These are phyloP conservation scores for Nicotiana undulata DNA, from an alignment of 257 asterid species.

Conservation along the genomic window DNA sequence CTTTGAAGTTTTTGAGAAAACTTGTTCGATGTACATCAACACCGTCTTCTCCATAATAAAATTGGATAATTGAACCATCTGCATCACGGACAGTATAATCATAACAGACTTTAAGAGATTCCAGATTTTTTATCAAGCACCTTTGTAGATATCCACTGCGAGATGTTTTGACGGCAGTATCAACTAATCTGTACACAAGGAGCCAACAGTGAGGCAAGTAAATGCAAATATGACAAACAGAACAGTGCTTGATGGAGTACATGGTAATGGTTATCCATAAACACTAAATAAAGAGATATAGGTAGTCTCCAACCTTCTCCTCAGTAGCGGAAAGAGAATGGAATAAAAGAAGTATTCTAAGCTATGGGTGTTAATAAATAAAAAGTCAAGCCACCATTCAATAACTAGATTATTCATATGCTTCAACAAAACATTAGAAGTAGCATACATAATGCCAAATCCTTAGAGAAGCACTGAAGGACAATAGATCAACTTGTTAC, in stretches of 20 bases:
- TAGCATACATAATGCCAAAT: background rate
- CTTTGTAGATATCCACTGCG: slow-evolving; percentile 98
- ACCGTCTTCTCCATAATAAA: slow-evolving; percentile 94
- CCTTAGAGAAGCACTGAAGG: background rate
- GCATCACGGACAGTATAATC: slow-evolving; percentile 96
- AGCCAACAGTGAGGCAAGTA: slow-evolving; percentile 13
- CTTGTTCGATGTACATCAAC: slow-evolving; percentile 85
- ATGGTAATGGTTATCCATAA: background rate
- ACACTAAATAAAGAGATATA: background rate
- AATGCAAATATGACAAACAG: background rate
- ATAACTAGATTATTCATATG: background rate
- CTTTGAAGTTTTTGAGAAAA: slow-evolving; percentile 76
- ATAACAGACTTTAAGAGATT: slow-evolving; percentile 82
- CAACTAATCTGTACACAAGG: slow-evolving; percentile 64
- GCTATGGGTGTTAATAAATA: background rate
- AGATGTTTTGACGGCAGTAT: slow-evolving; percentile 97
- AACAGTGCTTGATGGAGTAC: background rate
- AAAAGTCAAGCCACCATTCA: background rate
- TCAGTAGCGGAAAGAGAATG: background rate
- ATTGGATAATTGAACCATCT: slow-evolving; percentile 91
- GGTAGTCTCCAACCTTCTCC: background rate
- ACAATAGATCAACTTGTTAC: background rate
- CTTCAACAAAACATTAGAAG: background rate
- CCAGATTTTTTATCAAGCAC: slow-evolving; percentile 82
- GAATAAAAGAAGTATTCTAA: background rate